Conservation (phyloP, 1,284 basidiomycete genomes). For the Pyrrhoderma lamaoense region DNA sequence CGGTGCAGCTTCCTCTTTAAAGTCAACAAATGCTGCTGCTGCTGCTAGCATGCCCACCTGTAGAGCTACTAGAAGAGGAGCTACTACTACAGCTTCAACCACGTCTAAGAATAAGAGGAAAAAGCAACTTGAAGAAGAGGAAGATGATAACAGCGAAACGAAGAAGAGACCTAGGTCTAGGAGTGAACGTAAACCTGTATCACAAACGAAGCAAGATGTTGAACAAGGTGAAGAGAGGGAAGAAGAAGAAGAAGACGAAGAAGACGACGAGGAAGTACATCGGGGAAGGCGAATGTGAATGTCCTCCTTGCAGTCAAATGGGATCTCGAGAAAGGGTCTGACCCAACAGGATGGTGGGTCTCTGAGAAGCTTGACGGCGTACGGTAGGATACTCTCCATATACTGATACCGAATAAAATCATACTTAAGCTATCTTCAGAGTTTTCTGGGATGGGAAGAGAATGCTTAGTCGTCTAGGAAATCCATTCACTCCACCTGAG, state of each 20-base stretch:
- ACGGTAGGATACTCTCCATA: slow-evolving; percentile 29
- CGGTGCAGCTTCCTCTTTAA: slow-evolving; percentile 22
- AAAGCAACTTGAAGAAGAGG: slow-evolving; percentile 6
- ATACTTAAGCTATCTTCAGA: neutral
- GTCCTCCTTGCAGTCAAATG: slow-evolving; percentile 55
- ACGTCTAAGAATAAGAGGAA: neutral
- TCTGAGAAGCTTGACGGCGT: slow-evolving; percentile 61
- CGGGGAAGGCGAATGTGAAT: slow-evolving; percentile 29
- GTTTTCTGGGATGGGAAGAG: slow-evolving; percentile 54
- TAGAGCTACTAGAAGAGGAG: no score
- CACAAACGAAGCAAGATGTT: neutral
- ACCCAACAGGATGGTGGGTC: slow-evolving; percentile 61
- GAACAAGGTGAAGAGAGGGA: slow-evolving; percentile 6
- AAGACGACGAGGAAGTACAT: slow-evolving; percentile 20
- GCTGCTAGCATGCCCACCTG: neutral
- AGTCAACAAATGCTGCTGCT: slow-evolving; percentile 3
- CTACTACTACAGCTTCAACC: no score
- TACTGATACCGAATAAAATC: neutral
- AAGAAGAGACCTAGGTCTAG: slow-evolving; percentile 21
- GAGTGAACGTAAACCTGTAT: slow-evolving; percentile 17
- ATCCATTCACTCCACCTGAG: slow-evolving; percentile 51
- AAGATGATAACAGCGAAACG: neutral
- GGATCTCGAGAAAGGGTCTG: slow-evolving; percentile 46
- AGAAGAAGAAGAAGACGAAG: slow-evolving; percentile 21
- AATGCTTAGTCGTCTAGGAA: slow-evolving; percentile 53